Conservation (phyloP, 257 asterid genomes). For the Prunella vulgaris region DNA sequence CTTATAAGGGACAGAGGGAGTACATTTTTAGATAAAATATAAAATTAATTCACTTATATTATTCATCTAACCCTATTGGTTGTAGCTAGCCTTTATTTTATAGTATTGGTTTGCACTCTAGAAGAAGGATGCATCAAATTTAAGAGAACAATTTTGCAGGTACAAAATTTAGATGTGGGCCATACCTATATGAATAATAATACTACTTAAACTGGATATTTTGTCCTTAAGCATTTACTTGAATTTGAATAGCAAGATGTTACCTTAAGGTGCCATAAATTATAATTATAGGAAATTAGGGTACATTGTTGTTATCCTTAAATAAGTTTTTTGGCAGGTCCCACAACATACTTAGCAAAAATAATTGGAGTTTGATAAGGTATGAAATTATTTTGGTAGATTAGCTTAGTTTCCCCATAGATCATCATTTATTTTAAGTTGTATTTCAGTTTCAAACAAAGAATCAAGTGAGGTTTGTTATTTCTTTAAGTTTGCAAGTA, state of each 20-base stretch:
- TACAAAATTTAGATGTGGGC: conserved; percentile 1
- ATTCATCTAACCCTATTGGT: conserved; percentile 7
- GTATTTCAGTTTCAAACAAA: too few relatives aligned
- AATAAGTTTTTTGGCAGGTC: not conserved
- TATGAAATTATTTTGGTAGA: too few relatives aligned
- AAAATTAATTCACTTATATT: too few relatives aligned
- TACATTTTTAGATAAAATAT: not conserved
- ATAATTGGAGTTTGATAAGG: too few relatives aligned
- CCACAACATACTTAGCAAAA: too few relatives aligned
- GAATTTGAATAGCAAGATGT: not conserved
- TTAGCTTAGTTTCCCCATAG: too few relatives aligned
- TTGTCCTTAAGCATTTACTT: not conserved
- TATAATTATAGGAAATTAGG: not conserved
- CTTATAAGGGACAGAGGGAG: not conserved
- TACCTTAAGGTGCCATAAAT: not conserved
- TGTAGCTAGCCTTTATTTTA: conserved; percentile 21
- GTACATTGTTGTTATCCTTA: not conserved
- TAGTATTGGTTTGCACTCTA: conserved; percentile 21
- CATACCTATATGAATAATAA: conserved; percentile 6
- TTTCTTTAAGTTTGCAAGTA: too few relatives aligned
- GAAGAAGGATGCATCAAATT: conserved; percentile 24
- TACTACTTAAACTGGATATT: not conserved
- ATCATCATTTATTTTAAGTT: too few relatives aligned
- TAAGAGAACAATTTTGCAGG: conserved; percentile 16
- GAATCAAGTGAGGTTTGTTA: too few relatives aligned